phyloP scores from a whole-genome alignment of 2,329 filamentous ascomycete genomes.

The Torrubiellomyces zombiae region DNA sequence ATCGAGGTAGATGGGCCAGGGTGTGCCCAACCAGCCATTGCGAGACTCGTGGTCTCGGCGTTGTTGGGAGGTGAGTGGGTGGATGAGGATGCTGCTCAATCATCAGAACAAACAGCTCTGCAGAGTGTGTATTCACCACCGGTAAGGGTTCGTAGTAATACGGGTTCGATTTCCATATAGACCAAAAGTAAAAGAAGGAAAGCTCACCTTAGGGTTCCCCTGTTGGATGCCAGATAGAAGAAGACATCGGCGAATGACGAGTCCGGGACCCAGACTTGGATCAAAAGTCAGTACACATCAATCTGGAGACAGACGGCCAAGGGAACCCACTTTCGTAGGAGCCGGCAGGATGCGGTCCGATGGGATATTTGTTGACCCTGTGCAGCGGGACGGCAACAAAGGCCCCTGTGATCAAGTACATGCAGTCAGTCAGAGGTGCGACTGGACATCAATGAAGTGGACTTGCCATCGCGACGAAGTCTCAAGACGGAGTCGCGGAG shows the following conservation, averaged over 20 bases:
- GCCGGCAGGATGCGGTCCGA: slow-evolving; percentile 17
- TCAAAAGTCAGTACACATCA: slow-evolving; percentile 2
- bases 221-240: slow-evolving; percentile 16
- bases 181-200: not conserved
- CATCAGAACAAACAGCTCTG: not conserved
- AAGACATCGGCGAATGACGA: slow-evolving; percentile 18
- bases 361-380: slow-evolving; percentile 15
- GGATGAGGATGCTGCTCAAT: slow-evolving; percentile 12
- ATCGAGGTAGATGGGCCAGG: slow-evolving; percentile 17
- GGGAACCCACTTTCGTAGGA: slow-evolving; percentile 16
- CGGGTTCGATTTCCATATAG: not conserved
- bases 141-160: too few relatives aligned
- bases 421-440: not conserved
- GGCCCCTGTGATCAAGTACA: slow-evolving; percentile 8
- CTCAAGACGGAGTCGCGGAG: slow-evolving; percentile 16
- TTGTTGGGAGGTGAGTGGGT: slow-evolving; percentile 14
- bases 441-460: too few relatives aligned
- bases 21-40: slow-evolving; percentile 16
- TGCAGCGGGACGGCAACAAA: slow-evolving; percentile 17
- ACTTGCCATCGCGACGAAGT: slow-evolving; percentile 15
- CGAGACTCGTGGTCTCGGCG: slow-evolving; percentile 15
- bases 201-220: slow-evolving; percentile 13
- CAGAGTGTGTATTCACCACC: too few relatives aligned
- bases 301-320: not conserved
- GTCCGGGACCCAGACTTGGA: slow-evolving; percentile 16